A percentile compares a stretch with the other conserved stretches of the same genome.
These are phyloP conservation scores for Tuber microsphaerosporum DNA, from an alignment of 495 filamentous ascomycete species.

Conservation along the genomic window DNA sequence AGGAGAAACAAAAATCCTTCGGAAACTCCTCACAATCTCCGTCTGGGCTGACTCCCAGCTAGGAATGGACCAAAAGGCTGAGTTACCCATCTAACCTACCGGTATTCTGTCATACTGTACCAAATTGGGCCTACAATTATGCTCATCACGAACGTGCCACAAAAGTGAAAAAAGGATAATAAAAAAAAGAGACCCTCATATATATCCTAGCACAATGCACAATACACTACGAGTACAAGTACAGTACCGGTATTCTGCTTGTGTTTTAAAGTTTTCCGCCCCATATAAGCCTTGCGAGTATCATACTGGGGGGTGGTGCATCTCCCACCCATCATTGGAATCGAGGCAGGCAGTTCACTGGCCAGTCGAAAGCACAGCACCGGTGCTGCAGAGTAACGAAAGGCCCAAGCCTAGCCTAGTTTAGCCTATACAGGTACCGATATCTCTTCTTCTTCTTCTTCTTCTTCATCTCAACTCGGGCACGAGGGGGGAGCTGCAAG, in stretches of 20 bases:
- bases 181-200: conserved; percentile 3
- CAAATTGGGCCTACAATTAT: neutral
- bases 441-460: no score
- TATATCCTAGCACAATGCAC: neutral
- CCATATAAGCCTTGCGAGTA: neutral
- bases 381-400: neutral
- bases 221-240: no score
- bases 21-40: neutral
- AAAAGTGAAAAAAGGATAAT: neutral
- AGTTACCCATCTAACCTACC: no score
- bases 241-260: neutral
- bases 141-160: neutral
- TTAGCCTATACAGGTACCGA: no score
- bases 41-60: neutral
- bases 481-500: neutral
- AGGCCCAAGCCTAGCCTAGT: neutral
- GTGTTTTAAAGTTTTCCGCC: neutral
- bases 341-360: neutral
- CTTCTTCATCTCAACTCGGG: neutral
- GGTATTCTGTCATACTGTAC: neutral
- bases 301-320: neutral
- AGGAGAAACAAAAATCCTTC: neutral
- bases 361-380: neutral
- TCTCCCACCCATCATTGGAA: neutral
- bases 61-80: neutral